Conservation (phyloP, 306 rosid species). For the Medicago ruthenica region DNA sequence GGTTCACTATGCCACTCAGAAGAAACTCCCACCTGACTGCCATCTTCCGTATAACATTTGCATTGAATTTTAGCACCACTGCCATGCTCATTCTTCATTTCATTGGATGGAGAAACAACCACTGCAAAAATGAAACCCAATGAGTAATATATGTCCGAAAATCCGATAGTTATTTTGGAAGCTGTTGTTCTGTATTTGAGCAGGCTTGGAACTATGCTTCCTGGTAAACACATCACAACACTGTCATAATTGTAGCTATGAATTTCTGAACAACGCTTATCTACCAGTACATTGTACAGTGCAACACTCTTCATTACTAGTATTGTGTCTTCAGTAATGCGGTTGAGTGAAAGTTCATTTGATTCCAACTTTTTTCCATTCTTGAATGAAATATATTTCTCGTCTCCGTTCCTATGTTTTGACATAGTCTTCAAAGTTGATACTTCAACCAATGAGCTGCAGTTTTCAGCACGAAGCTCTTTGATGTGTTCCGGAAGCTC, state of each 20-base stretch:
- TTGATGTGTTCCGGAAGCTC: slow-evolving; percentile 38
- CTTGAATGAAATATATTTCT: background rate
- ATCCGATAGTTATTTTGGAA: background rate
- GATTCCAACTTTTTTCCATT: background rate
- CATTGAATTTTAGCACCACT: background rate
- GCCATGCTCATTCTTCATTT: background rate
- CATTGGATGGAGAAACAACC: background rate
- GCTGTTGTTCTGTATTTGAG: background rate
- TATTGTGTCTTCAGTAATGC: background rate
- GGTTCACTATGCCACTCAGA: background rate
- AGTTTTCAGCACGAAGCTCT: slow-evolving; percentile 2
- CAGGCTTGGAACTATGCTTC: background rate
- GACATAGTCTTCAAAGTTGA: background rate
- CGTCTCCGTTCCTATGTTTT: background rate
- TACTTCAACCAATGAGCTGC: slow-evolving; percentile 30
- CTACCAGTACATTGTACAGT: background rate
- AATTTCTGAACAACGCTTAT: background rate
- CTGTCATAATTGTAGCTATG: slow-evolving; percentile 19
- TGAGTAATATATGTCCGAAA: background rate
- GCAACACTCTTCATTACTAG: slow-evolving; percentile 9
- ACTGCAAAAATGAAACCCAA: background rate
- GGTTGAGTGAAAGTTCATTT: background rate
- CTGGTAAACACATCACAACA: slow-evolving; percentile 9
- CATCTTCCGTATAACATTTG: background rate
- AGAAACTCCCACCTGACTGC: background rate